Conservation (phyloP, 2,329 filamentous ascomycete genomes). For the Orbilia brochopaga region DNA sequence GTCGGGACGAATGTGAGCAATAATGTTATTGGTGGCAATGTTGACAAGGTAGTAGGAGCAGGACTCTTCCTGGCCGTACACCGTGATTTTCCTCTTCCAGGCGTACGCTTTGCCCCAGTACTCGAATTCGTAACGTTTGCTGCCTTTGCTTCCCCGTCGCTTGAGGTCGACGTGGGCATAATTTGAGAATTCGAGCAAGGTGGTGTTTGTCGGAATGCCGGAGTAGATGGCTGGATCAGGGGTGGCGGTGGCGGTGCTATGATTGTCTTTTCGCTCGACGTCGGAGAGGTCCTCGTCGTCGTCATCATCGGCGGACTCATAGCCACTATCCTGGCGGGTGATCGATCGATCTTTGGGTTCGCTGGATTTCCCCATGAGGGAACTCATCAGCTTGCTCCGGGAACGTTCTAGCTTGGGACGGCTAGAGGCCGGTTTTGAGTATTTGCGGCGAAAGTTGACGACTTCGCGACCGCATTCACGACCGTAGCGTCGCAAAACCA, state of each 20-base stretch:
- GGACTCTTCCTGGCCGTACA: conserved; percentile 63
- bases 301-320: conserved; percentile 62
- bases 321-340: conserved; percentile 67
- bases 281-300: conserved; percentile 57
- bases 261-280: conserved; percentile 53
- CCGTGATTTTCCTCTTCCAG: conserved; percentile 74
- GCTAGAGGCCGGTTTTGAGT: conserved; percentile 64
- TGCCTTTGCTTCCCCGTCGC: conserved; percentile 69
- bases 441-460: conserved; percentile 79
- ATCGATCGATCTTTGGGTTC: conserved; percentile 62
- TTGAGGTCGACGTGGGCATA: conserved; percentile 89
- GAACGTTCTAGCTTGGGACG: conserved; percentile 66
- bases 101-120: conserved; percentile 88
- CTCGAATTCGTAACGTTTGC: conserved; percentile 85
- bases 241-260: conserved; percentile 56
- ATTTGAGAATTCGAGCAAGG: conserved; percentile 94
- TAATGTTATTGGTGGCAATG: conserved; percentile 67
- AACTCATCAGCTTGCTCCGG: conserved; percentile 66
- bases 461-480: conserved; percentile 91
- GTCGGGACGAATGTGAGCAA: conserved; percentile 87
- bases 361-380: conserved; percentile 63
- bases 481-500: conserved; percentile 89
- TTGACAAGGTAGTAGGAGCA: conserved; percentile 82
- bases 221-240: conserved; percentile 51
- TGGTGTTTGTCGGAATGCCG: conserved; percentile 71